Percentiles rank a stretch among this genome's conserved stretches.
phyloP scores from a whole-genome alignment of 768 basidiomycete genomes.

The Phaffia australis region DNA sequence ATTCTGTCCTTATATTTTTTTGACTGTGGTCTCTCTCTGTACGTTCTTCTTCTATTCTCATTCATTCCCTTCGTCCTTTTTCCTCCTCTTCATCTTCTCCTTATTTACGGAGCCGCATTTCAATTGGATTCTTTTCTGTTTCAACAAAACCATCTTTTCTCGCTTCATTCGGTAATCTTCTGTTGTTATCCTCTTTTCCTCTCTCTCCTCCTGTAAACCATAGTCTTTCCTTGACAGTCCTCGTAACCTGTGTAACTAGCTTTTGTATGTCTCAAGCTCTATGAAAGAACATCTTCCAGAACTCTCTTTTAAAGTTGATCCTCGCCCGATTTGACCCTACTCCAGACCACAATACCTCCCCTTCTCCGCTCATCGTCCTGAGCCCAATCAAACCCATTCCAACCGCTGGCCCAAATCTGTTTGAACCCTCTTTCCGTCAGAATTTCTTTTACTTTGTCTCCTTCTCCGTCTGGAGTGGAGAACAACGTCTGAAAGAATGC shows the following conservation, averaged over 20 bases:
- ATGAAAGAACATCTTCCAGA: not conserved
- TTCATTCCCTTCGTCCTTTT: not conserved
- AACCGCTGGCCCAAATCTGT: constrained; percentile 50
- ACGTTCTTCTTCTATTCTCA: not conserved
- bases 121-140: too few relatives aligned
- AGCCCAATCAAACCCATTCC: constrained; percentile 47
- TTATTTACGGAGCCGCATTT: too few relatives aligned
- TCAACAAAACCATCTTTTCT: too few relatives aligned
- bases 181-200: too few relatives aligned
- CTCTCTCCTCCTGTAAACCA: too few relatives aligned
- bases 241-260: too few relatives aligned
- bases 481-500: constrained; percentile 75
- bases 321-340: constrained; percentile 21
- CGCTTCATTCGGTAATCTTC: too few relatives aligned
- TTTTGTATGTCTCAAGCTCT: too few relatives aligned
- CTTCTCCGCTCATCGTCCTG: constrained; percentile 62
- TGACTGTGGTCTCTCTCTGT: not conserved
- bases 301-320: constrained; percentile 15
- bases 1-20: too few relatives aligned
- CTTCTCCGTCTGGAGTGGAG: not conserved
- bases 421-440: constrained; percentile 52
- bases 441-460: constrained; percentile 31
- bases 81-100: too few relatives aligned
- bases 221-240: too few relatives aligned
- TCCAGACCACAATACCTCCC: constrained; percentile 64